Evolutionary conservation across 2,329 filamentous ascomycete genomes (phyloP).

Genomic region (Amauroascus verrucosus): DNA sequence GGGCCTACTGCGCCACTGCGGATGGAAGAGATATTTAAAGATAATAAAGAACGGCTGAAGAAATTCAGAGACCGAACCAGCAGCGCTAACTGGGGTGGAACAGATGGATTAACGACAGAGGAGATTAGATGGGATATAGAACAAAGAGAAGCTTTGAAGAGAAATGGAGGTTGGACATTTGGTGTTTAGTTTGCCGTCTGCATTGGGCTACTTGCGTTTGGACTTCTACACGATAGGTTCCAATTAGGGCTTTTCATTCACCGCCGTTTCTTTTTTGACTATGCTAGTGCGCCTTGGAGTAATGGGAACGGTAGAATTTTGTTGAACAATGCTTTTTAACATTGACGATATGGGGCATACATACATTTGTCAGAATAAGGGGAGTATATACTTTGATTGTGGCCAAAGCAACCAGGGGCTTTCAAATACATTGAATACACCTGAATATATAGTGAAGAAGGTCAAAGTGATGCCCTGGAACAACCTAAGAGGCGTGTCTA

Average conservation of each 20-base stretch:
- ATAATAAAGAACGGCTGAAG: slow-evolving; percentile 73
- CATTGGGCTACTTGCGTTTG: neutral
- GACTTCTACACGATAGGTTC: neutral
- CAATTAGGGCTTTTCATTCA: neutral
- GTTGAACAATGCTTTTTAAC: neutral
- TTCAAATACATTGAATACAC: too few species aligned
- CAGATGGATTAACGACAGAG: slow-evolving; percentile 75
- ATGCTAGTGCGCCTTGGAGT: too few species aligned
- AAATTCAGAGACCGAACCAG: slow-evolving; percentile 85
- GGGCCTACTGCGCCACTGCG: slow-evolving; percentile 77
- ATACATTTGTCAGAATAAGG: neutral
- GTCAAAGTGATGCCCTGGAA: too few species aligned
- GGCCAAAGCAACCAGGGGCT: neutral
- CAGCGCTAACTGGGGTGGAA: slow-evolving; percentile 82
- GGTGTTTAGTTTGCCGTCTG: neutral
- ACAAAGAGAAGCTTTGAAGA: slow-evolving; percentile 65
- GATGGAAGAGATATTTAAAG: slow-evolving; percentile 93
- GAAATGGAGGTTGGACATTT: slow-evolving; percentile 75
- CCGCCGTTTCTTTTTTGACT: too few species aligned
- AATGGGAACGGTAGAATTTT: neutral
- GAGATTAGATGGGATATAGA: slow-evolving; percentile 73
- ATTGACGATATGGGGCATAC: neutral
- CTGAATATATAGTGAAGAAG: too few species aligned
- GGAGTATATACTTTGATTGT: neutral
- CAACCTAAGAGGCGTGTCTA: too few species aligned